Percentiles rank a stretch among this genome's conserved stretches.
Conservation (phyloP, 2,329 filamentous ascomycete species). For the Colletotrichum tofieldiae region DNA sequence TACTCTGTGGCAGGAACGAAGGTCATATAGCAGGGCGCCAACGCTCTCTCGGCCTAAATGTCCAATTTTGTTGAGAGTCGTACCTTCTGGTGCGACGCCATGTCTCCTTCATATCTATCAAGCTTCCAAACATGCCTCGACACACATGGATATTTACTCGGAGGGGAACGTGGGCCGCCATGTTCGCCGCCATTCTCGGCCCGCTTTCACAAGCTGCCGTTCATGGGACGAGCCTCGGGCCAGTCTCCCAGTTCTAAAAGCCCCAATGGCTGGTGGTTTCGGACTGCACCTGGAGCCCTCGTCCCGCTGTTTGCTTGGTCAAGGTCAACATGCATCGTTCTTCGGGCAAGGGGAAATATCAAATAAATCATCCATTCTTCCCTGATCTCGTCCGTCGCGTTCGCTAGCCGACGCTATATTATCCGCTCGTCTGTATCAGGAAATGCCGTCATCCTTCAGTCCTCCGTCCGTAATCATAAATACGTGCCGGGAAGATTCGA, state of each 20-base stretch:
- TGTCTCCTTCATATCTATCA: constrained; percentile 6
- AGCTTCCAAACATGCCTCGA: constrained; percentile 29
- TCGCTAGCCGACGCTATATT: constrained; percentile 26
- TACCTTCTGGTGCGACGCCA: constrained; percentile 25
- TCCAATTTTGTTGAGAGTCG: constrained; percentile 5
- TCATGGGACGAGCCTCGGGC: constrained; percentile 40
- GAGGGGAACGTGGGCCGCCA: constrained; percentile 17
- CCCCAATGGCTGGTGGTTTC: neutral
- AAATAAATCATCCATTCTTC: constrained; percentile 35
- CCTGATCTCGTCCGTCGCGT: constrained; percentile 10
- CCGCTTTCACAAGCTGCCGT: constrained; percentile 40
- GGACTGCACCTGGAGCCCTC: neutral
- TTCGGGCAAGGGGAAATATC: neutral
- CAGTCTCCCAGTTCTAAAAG: constrained; percentile 15
- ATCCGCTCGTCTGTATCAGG: constrained; percentile 29
- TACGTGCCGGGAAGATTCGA: constrained; percentile 8
- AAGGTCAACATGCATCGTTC: neutral
- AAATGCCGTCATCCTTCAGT: constrained; percentile 24
- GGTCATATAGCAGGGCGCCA: neutral
- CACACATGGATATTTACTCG: neutral
- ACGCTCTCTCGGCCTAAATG: constrained; percentile 1
- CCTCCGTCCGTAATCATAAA: constrained; percentile 26
- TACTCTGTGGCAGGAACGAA: neutral
- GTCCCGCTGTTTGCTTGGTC: neutral
- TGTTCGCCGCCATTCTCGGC: constrained; percentile 27